phyloP scores from a whole-genome alignment of 2,329 filamentous ascomycete species.

The Trichoderma sp. region DNA sequence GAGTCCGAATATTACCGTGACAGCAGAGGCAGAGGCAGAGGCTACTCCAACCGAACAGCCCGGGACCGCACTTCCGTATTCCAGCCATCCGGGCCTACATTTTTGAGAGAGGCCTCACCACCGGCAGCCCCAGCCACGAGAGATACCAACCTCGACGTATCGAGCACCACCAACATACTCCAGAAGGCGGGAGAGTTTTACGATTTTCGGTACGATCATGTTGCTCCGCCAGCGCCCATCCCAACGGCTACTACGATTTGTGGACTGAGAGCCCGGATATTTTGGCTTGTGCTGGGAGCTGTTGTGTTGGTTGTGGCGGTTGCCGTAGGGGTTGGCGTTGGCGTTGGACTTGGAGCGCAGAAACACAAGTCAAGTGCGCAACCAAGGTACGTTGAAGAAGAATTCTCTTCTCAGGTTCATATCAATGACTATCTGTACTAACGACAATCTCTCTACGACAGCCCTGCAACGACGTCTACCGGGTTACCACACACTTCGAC shows the following conservation, averaged over 20 bases:
- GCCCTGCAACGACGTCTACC: neutral
- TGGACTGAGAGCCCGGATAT: conserved; percentile 34
- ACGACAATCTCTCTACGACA: neutral
- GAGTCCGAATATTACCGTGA: neutral
- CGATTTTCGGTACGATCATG: conserved; percentile 31
- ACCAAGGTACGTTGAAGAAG: neutral
- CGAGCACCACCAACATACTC: conserved; percentile 16
- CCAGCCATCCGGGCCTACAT: conserved; percentile 7
- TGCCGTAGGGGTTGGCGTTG: conserved; percentile 41
- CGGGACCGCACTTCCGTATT: neutral
- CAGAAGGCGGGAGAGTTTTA: conserved; percentile 22
- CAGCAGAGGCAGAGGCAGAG: neutral
- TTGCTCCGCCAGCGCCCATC: conserved; percentile 19
- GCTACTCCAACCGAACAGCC: neutral
- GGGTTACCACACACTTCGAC: neutral
- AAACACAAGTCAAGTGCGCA: conserved; percentile 15
- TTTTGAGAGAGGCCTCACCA: too few species aligned
- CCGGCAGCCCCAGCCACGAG: neutral
- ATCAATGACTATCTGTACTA: neutral
- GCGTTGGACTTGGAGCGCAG: neutral
- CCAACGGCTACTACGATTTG: conserved; percentile 25
- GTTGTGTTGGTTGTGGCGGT: conserved; percentile 39
- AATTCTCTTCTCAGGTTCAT: neutral
- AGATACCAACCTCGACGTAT: conserved; percentile 15
- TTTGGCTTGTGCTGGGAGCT: conserved; percentile 38